Base-by-base conservation (phyloP, 352 stramenopile species). In the Globisporangium spiculum region DNA sequence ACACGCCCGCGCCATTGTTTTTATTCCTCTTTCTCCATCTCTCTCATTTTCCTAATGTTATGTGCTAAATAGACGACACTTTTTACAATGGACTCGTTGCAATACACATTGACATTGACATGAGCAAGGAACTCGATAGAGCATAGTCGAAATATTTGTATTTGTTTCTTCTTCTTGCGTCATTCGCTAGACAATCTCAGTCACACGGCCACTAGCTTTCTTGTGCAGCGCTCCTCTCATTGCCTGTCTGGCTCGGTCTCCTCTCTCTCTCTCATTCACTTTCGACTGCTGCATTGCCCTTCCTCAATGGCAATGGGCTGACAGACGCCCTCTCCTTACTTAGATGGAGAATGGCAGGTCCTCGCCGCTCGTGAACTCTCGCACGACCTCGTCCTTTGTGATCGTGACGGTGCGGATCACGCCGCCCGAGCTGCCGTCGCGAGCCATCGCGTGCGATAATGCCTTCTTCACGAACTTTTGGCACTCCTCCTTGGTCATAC, bases 401-500 rank as follows among this genome's bases (percentile, higher is more conserved):
- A 99, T 98, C 64, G 89, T 94, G 66, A 99, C 90, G 18, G 97
- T 98, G 66, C 98, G 89, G 77, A 99, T 99, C 54, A 99, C 96
- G 67, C 98, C 98, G 60, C 98, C 98, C n/a, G 94, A 99, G 69
- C 91, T 98, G 62, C 97, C 97, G 86, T 99, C 98, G 32, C 98
- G 88, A 16, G 97, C 94, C 97, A 99, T 99, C 32, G 98, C 98
- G 84, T 99, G 97, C 41, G 90, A 73, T 67, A 99, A 78, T 63
- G 93, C 86, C 77, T 98, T 98, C 74, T 97, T 98, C 53, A 98
- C 96, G 70, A 99, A 97, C 34, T 79, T 71, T 68, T 97, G 78
- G 58, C 93, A 98, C 80, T 99, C 97, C n/a, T 98, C 93, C 75
- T 98, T 94, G 24, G 88, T 98, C 98, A 99, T 99, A 69, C 92